A percentile compares a stretch with the other conserved stretches of the same genome.
Conservation (phyloP, 1,284 basidiomycete species). For the Marasmius oreades region DNA sequence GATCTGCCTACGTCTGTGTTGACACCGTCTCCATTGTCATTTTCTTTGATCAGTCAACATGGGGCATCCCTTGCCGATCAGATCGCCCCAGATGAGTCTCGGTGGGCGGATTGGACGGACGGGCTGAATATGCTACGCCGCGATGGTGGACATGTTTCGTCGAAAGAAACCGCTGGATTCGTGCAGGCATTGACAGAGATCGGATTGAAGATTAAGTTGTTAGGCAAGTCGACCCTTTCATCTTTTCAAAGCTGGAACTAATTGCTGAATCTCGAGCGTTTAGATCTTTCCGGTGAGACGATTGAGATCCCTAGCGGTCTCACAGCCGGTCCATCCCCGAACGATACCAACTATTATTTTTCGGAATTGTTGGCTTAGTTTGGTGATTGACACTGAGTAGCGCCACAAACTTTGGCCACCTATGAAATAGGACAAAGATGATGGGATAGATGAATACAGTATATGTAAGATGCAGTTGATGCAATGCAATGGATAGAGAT, state of each 20-base stretch:
- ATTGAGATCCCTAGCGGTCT: slow-evolving; percentile 87
- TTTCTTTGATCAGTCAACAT: slow-evolving; percentile 71
- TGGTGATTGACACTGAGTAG: background rate
- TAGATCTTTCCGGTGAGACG: slow-evolving; percentile 87
- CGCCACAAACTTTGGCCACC: too few relatives aligned
- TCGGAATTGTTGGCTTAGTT: slow-evolving; percentile 48
- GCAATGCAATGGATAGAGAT: slow-evolving; percentile 24
- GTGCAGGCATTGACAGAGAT: slow-evolving; percentile 89
- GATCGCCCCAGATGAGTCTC: slow-evolving; percentile 79
- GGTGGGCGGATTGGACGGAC: slow-evolving; percentile 96
- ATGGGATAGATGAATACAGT: slow-evolving; percentile 15
- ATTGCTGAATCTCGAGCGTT: slow-evolving; percentile 8
- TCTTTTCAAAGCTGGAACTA: background rate
- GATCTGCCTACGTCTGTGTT: slow-evolving; percentile 53
- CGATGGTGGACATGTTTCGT: slow-evolving; percentile 78
- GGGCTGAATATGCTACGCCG: slow-evolving; percentile 85
- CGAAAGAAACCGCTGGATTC: slow-evolving; percentile 82
- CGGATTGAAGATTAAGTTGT: slow-evolving; percentile 88
- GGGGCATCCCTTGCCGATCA: slow-evolving; percentile 82
- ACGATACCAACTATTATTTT: slow-evolving; percentile 85
- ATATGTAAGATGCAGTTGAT: slow-evolving; percentile 39
- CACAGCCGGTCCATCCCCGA: slow-evolving; percentile 67
- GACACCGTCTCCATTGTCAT: slow-evolving; percentile 69
- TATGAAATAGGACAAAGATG: background rate
- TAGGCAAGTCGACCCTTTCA: slow-evolving; percentile 52